A percentile compares a stretch with the other conserved stretches of the same genome.
These are phyloP conservation scores for Thelonectria olida DNA, from an alignment of 2,329 filamentous ascomycete genomes.

Conservation along the genomic window DNA sequence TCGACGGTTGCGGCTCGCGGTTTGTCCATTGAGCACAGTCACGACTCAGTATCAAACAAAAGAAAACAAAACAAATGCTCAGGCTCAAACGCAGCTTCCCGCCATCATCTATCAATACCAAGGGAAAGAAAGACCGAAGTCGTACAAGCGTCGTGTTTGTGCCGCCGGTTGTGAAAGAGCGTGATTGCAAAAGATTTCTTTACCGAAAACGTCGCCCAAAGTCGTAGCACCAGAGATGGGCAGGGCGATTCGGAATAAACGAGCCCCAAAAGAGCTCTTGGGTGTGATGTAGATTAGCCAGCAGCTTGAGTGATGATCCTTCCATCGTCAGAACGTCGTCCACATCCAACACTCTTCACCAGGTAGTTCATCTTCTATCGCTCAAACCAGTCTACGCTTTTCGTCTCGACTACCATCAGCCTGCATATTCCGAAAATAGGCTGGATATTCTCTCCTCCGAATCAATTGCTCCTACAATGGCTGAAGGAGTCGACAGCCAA, in stretches of 20 bases:
- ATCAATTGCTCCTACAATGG: no score
- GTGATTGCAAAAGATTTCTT: neutral
- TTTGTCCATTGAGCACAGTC: neutral
- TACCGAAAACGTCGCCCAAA: slow-evolving; percentile 6
- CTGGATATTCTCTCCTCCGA: no score
- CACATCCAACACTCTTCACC: no score
- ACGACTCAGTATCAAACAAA: neutral
- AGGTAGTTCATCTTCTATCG: no score
- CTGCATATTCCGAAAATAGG: no score
- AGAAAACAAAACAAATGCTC: neutral
- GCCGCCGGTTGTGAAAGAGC: neutral
- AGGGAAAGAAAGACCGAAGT: neutral
- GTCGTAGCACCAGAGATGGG: neutral
- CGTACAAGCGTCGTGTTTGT: neutral
- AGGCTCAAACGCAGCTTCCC: slow-evolving; percentile 7
- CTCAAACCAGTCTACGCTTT: no score
- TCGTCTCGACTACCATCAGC: no score
- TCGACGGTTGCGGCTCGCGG: slow-evolving; percentile 8
- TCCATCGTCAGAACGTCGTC: no score
- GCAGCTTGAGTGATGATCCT: no score
- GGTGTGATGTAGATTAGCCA: no score
- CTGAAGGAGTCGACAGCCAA: no score
- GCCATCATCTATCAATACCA: neutral
- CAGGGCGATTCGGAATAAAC: neutral
- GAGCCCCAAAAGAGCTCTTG: no score